Evolutionary conservation across 2,329 filamentous ascomycete species (phyloP), one percentile per base, ranked within the genome.

Genomic region (Aureobasidium sp.): DNA sequence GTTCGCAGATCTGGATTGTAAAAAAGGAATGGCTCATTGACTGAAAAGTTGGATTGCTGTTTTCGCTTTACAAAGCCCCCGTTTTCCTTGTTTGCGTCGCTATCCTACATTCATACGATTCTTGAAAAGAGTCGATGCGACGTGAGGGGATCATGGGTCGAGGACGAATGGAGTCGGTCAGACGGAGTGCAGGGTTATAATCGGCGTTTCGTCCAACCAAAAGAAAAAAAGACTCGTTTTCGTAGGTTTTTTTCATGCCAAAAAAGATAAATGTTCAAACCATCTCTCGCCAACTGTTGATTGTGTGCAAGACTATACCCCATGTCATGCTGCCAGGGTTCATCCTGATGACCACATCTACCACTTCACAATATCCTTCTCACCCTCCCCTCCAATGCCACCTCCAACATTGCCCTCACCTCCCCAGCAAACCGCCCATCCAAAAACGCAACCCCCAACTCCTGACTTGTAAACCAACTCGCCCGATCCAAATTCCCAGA

Each of bases 391-490:
- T 55, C 32, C 41, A 67, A 37, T n/a, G 53, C 55, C 10, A 24
- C n/a, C 22, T 58, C 41, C 39, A 66, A 40, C 14, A 24, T 38
- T 8, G 54, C 30, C 29, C 49, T 44, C 16, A 62, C 52, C 47
- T 52, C 41, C 21, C 30, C 54, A 7, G 72, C 72, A 32, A 78
- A 60, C 0, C 66, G 64, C 6, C 52, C 60, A 3, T 70, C 72
- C 48, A 77, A 74, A 38, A 81, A 72, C 1, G 75, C 76, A 25
- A 93, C 72, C 1, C 88, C 88, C 19, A 93, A 71, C 69, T 94
- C 88, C 68, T 93, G 88, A 66, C 86, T 90, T 4, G 88, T 93
- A 68, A 81, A 90, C 86, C 86, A 93, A 64, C 86, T 90, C 6
- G 88, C 87, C 1, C 88, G 79, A 68, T 94, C 88, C 76, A 90